Evolutionary conservation across 495 filamentous ascomycete species (phyloP), one percentile per base, ranked within the genome.

Genomic region (Aspergillus panamensis): DNA sequence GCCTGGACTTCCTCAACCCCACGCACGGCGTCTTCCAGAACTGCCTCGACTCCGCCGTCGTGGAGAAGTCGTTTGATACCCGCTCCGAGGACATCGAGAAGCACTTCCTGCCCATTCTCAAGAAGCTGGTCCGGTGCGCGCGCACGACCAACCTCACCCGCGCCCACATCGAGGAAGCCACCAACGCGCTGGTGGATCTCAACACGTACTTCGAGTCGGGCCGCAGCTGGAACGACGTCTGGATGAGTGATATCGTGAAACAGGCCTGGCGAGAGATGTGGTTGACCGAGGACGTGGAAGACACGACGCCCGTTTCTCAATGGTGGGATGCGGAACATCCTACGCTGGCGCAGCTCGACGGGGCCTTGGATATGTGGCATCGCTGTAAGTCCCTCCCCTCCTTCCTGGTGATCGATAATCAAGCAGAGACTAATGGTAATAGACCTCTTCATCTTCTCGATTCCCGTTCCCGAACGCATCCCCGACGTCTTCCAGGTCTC

Each of bases 401-500:
- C 29, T 35, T 20, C 4, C 16, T 20, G 3, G 8, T 0, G 6
- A 19, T 40, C 3, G n/a, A n/a, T 16, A 17, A 13, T 17, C n/a
- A 13, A 33, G 19, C 12, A 9, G 21, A 3, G 25, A 8, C 39
- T 44, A 51, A 50, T 44, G 7, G 16, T 43, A 7, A 6, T 29
- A 62, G 60, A 84, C 59, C 77, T 87, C 25, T 87, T 87, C 68
- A 86, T 87, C 61, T 86, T 86, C 66, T 83, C 82, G 0, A 80
- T 87, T 6, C 83, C 82, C 8, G 77, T 86, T 3, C 84, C 84
- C 0, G 81, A 84, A 37, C 73, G 79, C 49, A 82, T 85, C 32
- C 84, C 84, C 8, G 72, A 72, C n/a, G 79, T 86, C 6, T 86
- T 87, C 70, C 84, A 87, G 65, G 80, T 76, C 17, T 84, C 83